phyloP scores from a whole-genome alignment of 1,139 yeast species.

The Nakaseomyces glabratus region DNA sequence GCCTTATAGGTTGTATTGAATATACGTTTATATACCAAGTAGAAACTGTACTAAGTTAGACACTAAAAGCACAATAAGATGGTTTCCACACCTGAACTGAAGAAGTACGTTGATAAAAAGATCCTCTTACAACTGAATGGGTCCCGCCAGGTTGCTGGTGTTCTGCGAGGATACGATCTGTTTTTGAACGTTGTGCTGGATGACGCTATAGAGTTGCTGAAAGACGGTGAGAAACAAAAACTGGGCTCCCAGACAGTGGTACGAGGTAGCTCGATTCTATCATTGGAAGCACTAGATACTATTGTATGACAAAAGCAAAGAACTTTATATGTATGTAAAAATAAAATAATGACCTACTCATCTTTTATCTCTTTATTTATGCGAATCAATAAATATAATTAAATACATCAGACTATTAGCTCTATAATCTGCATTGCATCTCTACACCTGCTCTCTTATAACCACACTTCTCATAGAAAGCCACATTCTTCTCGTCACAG shows the following conservation, averaged over 20 bases:
- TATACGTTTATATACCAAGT: no score
- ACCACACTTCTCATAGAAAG: conserved; percentile 86
- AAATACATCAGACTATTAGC: no score
- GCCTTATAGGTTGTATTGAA: no score
- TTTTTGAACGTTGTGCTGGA: conserved; percentile 67
- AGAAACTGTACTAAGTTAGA: no score
- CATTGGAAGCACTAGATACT: conserved; percentile 40
- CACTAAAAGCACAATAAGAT: no score
- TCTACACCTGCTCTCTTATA: conserved; percentile 58
- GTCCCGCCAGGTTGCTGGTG: conserved; percentile 61
- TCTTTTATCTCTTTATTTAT: no score
- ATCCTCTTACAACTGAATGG: conserved; percentile 67
- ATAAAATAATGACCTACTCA: no score
- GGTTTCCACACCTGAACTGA: conserved; percentile 62
- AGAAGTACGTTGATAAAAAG: conserved; percentile 66
- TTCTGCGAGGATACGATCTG: conserved; percentile 67
- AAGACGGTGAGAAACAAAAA: conserved; percentile 42
- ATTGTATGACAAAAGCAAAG: no score
- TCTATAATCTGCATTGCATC: conserved; percentile 40
- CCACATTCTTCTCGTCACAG: conserved; percentile 72
- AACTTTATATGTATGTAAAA: no score
- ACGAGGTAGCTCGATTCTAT: conserved; percentile 54
- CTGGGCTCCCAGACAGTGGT: conserved; percentile 36
- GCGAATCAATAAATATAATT: no score
- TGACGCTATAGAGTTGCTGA: conserved; percentile 54